Conservation (phyloP, 1,139 yeast genomes). For the Martiniozyma asiatica region DNA sequence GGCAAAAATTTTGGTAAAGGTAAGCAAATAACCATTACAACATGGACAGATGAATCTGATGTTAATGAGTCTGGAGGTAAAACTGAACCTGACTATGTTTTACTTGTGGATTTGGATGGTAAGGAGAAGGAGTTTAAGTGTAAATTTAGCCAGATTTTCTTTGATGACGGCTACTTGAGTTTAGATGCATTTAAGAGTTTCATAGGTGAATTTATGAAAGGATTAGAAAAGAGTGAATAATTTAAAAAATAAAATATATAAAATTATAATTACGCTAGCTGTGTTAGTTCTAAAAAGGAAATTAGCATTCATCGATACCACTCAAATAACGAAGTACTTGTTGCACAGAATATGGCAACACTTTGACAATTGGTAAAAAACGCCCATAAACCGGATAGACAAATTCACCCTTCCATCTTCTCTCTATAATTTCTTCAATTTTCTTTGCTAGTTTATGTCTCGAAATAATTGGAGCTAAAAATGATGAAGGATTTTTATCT, state of each 20-base stretch:
- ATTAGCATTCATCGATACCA: conserved; percentile 36
- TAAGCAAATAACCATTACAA: conserved; percentile 28
- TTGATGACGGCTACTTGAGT: conserved; percentile 35
- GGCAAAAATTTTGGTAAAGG: too few species aligned
- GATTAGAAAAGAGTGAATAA: conserved; percentile 9
- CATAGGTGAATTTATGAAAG: conserved; percentile 15
- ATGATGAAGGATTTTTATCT: conserved; percentile 49
- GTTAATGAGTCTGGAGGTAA: conserved; percentile 19
- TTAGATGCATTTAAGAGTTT: conserved; percentile 27
- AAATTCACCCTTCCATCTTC: conserved; percentile 42
- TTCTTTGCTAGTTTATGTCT: conserved; percentile 30
- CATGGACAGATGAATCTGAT: conserved; percentile 15
- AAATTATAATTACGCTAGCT: neutral
- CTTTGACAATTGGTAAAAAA: conserved; percentile 39
- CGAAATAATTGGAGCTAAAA: conserved; percentile 53
- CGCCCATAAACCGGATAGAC: conserved; percentile 51
- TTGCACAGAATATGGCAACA: conserved; percentile 39
- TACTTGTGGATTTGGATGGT: conserved; percentile 25
- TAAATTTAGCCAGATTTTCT: conserved; percentile 35
- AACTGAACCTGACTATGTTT: conserved; percentile 35
- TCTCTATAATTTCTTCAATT: conserved; percentile 30
- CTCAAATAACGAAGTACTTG: conserved; percentile 37
- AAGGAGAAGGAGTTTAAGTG: conserved; percentile 19
- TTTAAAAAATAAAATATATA: too few species aligned
- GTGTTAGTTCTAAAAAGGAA: conserved; percentile 18